These are phyloP conservation scores for Mangifera indica DNA, from an alignment of 345 rosid genomes.

Conservation along the genomic window DNA sequence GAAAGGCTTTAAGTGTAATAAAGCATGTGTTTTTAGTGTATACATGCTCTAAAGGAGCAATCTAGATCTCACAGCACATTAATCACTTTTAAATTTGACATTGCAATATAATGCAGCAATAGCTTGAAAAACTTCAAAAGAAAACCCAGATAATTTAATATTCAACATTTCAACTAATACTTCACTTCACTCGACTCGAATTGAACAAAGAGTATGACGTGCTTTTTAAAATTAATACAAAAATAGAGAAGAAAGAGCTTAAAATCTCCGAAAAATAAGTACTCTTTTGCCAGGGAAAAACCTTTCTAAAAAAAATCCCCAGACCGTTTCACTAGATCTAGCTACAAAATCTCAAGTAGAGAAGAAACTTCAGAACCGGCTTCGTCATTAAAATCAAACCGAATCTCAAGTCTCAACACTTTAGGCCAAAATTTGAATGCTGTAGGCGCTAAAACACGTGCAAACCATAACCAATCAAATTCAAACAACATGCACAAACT, in stretches of 20 bases:
- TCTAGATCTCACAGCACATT: neutral
- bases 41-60: neutral
- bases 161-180: neutral
- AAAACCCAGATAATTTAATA: neutral
- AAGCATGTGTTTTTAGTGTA: slow-evolving; percentile 19
- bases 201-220: neutral
- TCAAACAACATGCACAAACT: neutral
- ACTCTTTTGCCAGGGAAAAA: neutral
- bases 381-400: neutral
- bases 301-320: neutral
- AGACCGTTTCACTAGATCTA: slow-evolving; percentile 4
- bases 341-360: neutral
- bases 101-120: neutral
- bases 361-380: neutral
- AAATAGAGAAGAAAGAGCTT: neutral
- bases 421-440: neutral
- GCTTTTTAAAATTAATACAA: too few relatives aligned
- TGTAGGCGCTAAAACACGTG: neutral
- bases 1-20: neutral
- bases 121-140: neutral
- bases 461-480: neutral
- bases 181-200: neutral
- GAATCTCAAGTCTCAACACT: neutral
- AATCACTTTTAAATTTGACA: too few relatives aligned
- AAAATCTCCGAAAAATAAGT: neutral